These are phyloP conservation scores for Saccharomycopsis hybrid DNA, from an alignment of 1,139 yeast species.

Conservation along the genomic window DNA sequence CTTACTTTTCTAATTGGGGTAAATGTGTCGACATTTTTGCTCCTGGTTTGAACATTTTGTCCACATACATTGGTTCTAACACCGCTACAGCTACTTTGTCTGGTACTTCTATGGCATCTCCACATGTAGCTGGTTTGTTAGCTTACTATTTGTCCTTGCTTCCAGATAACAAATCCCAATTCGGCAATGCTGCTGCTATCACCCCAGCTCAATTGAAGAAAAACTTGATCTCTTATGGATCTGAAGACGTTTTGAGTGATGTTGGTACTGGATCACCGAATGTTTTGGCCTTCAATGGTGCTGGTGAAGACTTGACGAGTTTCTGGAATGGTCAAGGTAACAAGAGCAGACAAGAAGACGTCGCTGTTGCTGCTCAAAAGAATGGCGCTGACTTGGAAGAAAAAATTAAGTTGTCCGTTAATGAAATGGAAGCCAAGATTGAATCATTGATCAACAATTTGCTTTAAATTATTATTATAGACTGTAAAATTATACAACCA, in stretches of 20 bases:
- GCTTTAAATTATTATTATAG: no score
- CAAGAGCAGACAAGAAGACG: not conserved
- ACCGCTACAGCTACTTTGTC: slow-evolving; percentile 84
- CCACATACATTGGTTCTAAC: slow-evolving; percentile 84
- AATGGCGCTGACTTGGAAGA: not conserved
- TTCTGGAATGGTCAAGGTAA: slow-evolving; percentile 11
- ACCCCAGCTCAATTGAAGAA: slow-evolving; percentile 87
- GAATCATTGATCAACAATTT: not conserved
- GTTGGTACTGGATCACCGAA: slow-evolving; percentile 84
- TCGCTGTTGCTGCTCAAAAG: no score
- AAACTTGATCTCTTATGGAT: slow-evolving; percentile 75
- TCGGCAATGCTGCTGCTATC: slow-evolving; percentile 47
- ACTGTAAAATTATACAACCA: no score
- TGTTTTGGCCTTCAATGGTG: slow-evolving; percentile 88
- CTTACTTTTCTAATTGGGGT: slow-evolving; percentile 79
- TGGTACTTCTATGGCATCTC: slow-evolving; percentile 99
- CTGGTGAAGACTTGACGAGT: slow-evolving; percentile 38
- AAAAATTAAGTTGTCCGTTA: not conserved
- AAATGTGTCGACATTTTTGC: slow-evolving; percentile 81
- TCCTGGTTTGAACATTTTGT: slow-evolving; percentile 74
- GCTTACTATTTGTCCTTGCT: slow-evolving; percentile 87
- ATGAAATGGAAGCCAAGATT: slow-evolving; percentile 1
- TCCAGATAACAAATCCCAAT: slow-evolving; percentile 78
- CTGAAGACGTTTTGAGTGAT: slow-evolving; percentile 60
- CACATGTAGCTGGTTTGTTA: slow-evolving; percentile 88